Conservation (phyloP, 805 yeast species). For the Myxozyma nipponensis region DNA sequence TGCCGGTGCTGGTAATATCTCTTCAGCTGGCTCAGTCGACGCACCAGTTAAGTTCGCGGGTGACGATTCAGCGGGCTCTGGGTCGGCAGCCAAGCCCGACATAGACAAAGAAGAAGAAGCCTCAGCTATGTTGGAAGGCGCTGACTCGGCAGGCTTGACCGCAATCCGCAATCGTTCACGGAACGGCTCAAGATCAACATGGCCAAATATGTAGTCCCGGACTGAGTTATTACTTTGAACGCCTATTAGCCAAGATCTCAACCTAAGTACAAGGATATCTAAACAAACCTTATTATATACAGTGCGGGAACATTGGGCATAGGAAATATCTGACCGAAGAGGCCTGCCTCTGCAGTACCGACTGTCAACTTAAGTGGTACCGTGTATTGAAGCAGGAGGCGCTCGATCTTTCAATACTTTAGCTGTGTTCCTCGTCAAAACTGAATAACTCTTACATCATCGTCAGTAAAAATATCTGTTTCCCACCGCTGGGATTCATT, state of each 20-base stretch:
- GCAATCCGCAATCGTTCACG: constrained; percentile 6
- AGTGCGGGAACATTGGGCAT: constrained; percentile 52
- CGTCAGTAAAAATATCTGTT: constrained; percentile 9
- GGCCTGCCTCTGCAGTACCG: constrained; percentile 44
- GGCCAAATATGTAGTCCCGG: constrained; percentile 21
- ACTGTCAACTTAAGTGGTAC: constrained; percentile 44
- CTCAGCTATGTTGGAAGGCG: too few species aligned
- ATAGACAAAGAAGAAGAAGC: too few species aligned
- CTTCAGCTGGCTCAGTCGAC: too few species aligned
- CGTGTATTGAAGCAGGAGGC: constrained; percentile 32
- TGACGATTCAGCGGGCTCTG: too few species aligned
- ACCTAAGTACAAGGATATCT: too few species aligned
- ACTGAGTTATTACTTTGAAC: constrained; percentile 22
- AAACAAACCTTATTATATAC: constrained; percentile 46
- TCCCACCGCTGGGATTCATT: constrained; percentile 22
- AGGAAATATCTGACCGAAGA: constrained; percentile 57
- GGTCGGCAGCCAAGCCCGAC: too few species aligned
- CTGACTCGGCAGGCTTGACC: too few species aligned
- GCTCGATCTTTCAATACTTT: constrained; percentile 17
- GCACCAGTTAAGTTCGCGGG: too few species aligned
- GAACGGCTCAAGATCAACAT: constrained; percentile 7
- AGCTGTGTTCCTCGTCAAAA: not conserved
- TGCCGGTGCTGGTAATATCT: not conserved
- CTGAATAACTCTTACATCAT: constrained; percentile 9
- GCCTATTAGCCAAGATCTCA: constrained; percentile 30